A percentile compares a stretch with the other conserved stretches of the same genome.
phyloP scores from a whole-genome alignment of 257 asterid genomes.

The Gynochthodes officinalis region DNA sequence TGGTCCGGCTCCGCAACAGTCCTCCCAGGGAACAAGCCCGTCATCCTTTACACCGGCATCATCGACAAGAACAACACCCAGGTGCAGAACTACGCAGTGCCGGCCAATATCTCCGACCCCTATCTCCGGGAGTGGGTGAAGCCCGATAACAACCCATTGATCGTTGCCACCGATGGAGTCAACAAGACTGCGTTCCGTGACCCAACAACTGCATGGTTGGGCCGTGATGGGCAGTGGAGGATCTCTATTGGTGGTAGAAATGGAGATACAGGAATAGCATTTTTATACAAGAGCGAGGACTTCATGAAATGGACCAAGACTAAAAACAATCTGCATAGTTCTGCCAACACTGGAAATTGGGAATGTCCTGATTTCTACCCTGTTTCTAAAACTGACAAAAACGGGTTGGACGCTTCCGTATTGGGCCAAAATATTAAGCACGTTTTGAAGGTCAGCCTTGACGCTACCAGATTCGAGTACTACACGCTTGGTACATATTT shows the following conservation, averaged over 20 bases:
- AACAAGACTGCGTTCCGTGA: slow-evolving; percentile 68
- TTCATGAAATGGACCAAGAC: slow-evolving; percentile 56
- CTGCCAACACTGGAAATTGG: slow-evolving; percentile 48
- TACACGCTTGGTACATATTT: slow-evolving; percentile 54
- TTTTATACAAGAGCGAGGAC: slow-evolving; percentile 52
- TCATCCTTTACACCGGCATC: slow-evolving; percentile 72
- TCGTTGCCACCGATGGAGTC: slow-evolving; percentile 30
- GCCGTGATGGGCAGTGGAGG: slow-evolving; percentile 56
- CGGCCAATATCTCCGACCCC: slow-evolving; percentile 63
- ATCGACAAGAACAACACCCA: slow-evolving; percentile 45
- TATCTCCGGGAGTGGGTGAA: slow-evolving; percentile 58
- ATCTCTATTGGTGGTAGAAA: slow-evolving; percentile 39
- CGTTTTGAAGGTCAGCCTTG: slow-evolving; percentile 63
- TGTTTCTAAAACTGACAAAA: slow-evolving; percentile 20
- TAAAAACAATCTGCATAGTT: slow-evolving; percentile 41
- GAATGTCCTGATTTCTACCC: slow-evolving; percentile 84
- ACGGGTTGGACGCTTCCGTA: slow-evolving; percentile 53
- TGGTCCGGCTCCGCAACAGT: slow-evolving; percentile 87
- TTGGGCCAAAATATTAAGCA: slow-evolving; percentile 38
- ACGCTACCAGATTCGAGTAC: slow-evolving; percentile 52
- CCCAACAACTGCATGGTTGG: slow-evolving; percentile 77
- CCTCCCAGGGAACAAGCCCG: slow-evolving; percentile 62
- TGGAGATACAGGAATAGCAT: slow-evolving; percentile 35
- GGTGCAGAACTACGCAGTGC: slow-evolving; percentile 78
- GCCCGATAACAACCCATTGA: slow-evolving; percentile 67